A percentile compares a stretch with the other conserved stretches of the same genome.
phyloP scores from a whole-genome alignment of 345 rosid genomes.

The Mallotus nudiflorus region DNA sequence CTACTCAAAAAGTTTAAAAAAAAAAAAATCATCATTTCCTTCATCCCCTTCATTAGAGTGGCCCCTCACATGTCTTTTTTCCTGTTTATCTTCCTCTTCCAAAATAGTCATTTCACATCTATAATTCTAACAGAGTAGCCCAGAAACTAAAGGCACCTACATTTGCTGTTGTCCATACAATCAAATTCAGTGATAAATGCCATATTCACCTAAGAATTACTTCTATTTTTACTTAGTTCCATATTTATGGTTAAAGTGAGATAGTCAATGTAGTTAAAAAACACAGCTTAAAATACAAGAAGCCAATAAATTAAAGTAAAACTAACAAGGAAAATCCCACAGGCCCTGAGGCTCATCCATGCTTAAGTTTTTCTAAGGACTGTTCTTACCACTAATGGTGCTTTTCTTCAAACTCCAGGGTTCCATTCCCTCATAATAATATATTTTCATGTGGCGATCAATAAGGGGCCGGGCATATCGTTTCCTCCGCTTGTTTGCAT shows the following conservation, averaged over 20 bases:
- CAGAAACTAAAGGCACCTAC: too few species aligned
- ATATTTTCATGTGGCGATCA: conserved; percentile 97
- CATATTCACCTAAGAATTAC: not conserved
- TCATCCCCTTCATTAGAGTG: too few species aligned
- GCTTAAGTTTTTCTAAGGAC: not conserved
- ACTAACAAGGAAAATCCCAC: not conserved
- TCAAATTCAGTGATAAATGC: too few species aligned
- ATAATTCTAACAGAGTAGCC: too few species aligned
- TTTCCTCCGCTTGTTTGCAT: conserved; percentile 92
- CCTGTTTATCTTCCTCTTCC: too few species aligned
- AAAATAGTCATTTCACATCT: too few species aligned
- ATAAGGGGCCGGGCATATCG: conserved; percentile 90
- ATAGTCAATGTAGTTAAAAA: not conserved
- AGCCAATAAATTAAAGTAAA: not conserved
- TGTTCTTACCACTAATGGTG: conserved; percentile 67
- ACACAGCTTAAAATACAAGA: too few species aligned
- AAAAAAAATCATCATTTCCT: too few species aligned
- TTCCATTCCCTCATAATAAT: conserved; percentile 80
- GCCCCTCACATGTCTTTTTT: too few species aligned
- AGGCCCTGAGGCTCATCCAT: not conserved
- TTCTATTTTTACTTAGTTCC: not conserved
- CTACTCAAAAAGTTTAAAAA: too few species aligned
- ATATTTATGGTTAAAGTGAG: not conserved
- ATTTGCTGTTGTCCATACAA: too few species aligned
- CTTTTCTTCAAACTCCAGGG: conserved; percentile 81